Percentiles rank a stretch among this genome's conserved stretches.
phyloP scores from a whole-genome alignment of 352 stramenopile species.

The Phytophthora melonis region DNA sequence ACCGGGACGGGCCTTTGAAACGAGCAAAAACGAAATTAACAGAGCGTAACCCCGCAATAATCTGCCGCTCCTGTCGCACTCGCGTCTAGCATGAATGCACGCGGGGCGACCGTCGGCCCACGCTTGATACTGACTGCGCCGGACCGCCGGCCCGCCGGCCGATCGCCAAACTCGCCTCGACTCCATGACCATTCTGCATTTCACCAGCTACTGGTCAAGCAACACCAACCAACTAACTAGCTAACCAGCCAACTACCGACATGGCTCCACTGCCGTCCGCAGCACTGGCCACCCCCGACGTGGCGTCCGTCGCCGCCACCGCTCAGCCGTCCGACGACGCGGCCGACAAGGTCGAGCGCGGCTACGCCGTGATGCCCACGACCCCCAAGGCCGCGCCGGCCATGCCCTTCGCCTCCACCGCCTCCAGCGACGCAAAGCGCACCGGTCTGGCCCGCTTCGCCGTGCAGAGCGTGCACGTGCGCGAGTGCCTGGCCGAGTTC shows the following conservation, averaged over 20 bases:
- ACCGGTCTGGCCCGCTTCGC: constrained; percentile 16
- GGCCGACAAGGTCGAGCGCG: constrained; percentile 17
- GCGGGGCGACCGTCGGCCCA: background rate
- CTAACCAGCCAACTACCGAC: constrained; percentile 8
- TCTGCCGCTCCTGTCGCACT: too few species aligned
- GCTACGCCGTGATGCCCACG: constrained; percentile 12
- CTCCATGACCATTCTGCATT: constrained; percentile 21
- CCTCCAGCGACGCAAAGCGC: constrained; percentile 30
- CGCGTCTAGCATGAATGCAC: background rate
- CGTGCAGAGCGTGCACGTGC: constrained; percentile 40
- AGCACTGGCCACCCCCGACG: constrained; percentile 15
- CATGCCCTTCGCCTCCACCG: constrained; percentile 10
- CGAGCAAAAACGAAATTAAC: too few species aligned
- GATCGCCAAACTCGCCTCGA: too few species aligned
- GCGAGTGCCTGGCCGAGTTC: constrained; percentile 57
- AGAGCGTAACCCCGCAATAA: too few species aligned
- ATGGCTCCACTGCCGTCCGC: constrained; percentile 16
- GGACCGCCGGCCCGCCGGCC: background rate
- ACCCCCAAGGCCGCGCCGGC: constrained; percentile 23
- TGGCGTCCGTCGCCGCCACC: background rate
- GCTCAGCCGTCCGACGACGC: constrained; percentile 7
- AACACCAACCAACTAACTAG: constrained; percentile 18
- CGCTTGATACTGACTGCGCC: constrained; percentile 1
- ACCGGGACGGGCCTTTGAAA: too few species aligned
- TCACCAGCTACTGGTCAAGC: constrained; percentile 24